These are phyloP conservation scores for Nissolia schottii DNA, from an alignment of 306 rosid genomes.

Conservation along the genomic window DNA sequence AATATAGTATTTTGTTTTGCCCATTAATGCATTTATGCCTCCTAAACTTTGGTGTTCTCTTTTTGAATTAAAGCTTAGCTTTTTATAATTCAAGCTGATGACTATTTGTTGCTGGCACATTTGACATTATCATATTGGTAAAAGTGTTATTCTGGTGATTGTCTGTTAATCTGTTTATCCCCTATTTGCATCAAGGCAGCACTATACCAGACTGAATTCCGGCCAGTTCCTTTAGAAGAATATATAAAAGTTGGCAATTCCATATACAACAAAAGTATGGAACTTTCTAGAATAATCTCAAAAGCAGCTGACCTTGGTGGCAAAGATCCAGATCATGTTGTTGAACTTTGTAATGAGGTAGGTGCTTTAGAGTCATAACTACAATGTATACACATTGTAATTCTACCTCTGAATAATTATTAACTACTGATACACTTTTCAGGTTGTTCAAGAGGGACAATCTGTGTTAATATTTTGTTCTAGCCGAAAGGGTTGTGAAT, in stretches of 20 bases:
- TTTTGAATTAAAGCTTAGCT: constrained; percentile 1
- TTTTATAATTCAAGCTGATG: constrained; percentile 17
- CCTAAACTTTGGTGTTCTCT: neutral
- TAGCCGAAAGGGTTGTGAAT: constrained; percentile 96
- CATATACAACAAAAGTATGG: constrained; percentile 78
- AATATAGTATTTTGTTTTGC: constrained; percentile 4
- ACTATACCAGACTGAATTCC: constrained; percentile 85
- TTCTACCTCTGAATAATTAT: constrained; percentile 14
- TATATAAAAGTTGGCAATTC: constrained; percentile 82
- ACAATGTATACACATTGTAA: constrained; percentile 16
- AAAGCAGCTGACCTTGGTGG: constrained; percentile 79
- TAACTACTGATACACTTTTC: constrained; percentile 28
- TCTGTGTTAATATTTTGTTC: constrained; percentile 95
- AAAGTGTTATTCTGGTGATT: constrained; percentile 8
- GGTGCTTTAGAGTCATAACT: constrained; percentile 22
- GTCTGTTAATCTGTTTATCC: constrained; percentile 22
- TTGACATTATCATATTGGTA: constrained; percentile 8
- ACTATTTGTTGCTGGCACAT: neutral
- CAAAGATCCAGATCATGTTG: constrained; percentile 97
- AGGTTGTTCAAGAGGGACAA: constrained; percentile 96
- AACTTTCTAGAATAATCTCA: constrained; percentile 64
- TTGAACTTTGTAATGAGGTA: constrained; percentile 94
- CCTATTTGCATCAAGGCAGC: constrained; percentile 73
- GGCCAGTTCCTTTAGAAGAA: constrained; percentile 98
- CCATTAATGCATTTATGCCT: neutral